phyloP scores from a whole-genome alignment of 2,329 filamentous ascomycete genomes.

The Tricladium varicosporioides region DNA sequence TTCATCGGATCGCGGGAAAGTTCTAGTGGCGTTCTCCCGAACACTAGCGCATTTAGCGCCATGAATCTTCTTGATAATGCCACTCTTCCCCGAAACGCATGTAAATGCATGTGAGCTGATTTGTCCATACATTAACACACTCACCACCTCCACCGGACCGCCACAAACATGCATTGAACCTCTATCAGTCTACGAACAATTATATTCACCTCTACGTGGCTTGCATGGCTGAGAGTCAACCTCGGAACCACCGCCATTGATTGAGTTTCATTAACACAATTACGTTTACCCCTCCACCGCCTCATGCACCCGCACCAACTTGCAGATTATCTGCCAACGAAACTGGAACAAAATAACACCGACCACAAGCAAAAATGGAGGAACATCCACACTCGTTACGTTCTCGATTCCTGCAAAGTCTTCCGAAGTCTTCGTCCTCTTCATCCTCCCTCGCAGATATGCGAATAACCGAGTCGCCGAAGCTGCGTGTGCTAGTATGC shows the following conservation, averaged over 20 bases:
- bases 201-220: neutral
- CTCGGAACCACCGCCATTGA: neutral
- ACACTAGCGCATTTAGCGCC: neutral
- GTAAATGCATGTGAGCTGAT: neutral
- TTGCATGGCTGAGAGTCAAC: neutral
- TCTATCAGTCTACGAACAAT: neutral
- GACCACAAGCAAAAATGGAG: slow-evolving; percentile 18
- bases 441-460: slow-evolving; percentile 32
- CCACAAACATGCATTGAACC: neutral
- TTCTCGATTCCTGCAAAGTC: slow-evolving; percentile 10
- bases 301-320: neutral
- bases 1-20: neutral
- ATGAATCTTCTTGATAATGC: neutral
- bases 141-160: neutral
- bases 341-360: neutral
- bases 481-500: slow-evolving; percentile 61
- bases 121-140: neutral
- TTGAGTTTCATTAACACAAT: neutral
- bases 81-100: neutral
- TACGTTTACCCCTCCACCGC: slow-evolving; percentile 4
- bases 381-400: slow-evolving; percentile 16
- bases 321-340: neutral
- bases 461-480: slow-evolving; percentile 48
- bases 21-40: neutral
- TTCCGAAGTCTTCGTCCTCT: slow-evolving; percentile 24